Base-by-base conservation (phyloP, 2,329 filamentous ascomycete species). In the Fusarium zealandicum region DNA sequence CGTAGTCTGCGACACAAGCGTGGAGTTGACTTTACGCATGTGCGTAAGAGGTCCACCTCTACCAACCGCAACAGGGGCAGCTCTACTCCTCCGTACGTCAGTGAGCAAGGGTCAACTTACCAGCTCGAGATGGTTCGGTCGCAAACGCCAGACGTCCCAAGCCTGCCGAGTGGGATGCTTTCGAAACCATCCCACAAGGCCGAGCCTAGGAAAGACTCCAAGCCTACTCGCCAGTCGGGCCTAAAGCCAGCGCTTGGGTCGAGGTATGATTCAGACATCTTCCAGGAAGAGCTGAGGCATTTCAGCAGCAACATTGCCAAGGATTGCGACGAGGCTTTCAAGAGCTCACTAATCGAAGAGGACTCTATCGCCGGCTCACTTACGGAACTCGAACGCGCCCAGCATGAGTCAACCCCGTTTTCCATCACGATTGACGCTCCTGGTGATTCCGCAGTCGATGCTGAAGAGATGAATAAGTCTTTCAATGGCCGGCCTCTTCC, bases 321-420 rank as follows among this genome's bases (percentile, higher is more conserved):
- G 72, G 90, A 95, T 53, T 96, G 93, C 68, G 93, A 98, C 68
- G 90, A 95, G 67, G 93, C 93, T 1, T 97, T 98, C 77, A 93
- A 91, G 69, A 86, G 89, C 64, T 81, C 80, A 9, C 63, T 84
- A 10, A 73, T 82, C 12, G 69, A 73, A 14, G 73, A 75, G 13
- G 72, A 74, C 11, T 75, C 75, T 1, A 67, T 70, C 22, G 71
- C 67, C 13, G 70, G 69, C 27, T 73, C 71, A 5, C 60, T 73
- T 33, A 69, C 70, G 3, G 72, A 76, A 20, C 54, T 46, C 8
- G 68, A 74, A 13, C 64, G 63, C 36, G 68, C 61, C 32, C 63
- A 67, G 37, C 69, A 72, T 22, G 71, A 75, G 50, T 70, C 73
- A 3, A 78, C 73, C 4, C 76, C 78, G 0, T 76, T 80, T 53